Evolutionary conservation across 1,139 yeast genomes (phyloP), one percentile per base, ranked within the genome.

Genomic region (Protomyces inundatus): DNA sequence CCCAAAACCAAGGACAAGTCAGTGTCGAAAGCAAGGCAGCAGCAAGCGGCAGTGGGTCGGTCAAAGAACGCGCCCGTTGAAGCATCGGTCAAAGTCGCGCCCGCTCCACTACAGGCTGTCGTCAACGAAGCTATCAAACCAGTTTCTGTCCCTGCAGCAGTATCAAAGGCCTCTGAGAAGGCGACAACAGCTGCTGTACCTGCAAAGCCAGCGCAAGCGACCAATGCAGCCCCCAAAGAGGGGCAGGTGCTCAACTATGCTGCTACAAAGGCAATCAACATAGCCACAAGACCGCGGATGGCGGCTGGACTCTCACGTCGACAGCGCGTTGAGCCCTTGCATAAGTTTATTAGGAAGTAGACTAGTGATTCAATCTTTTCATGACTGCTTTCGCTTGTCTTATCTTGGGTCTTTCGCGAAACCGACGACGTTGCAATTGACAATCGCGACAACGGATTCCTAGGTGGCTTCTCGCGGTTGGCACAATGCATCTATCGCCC

Each of bases 401-500:
- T 42, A 23, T 23, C 23, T 23, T 23, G 23, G n/a, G 16, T 42
- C 48, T 42, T 16, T 30, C n/a, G 32, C 48, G 12, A 6, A 2
- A n/a, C 9, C 48, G 48, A 12, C 48, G 48, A 42, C 32, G 6
- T 1, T 16, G 48, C 12, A n/a, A 6, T 39, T 14, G 42, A 23
- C 23, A 23, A 23, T 23, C 23, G 23, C 23, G 23, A 23, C 23
- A 23, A 23, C 23, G 2, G 23, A 23, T 23, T n/a, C n/a, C n/a
- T n/a, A n/a, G n/a, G n/a, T n/a, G 2, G 23, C 23, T 23, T 2
- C 2, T 23, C 23, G 2, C 23, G 23, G 23, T 23, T 23, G 14
- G 23, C 7, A 30, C 50, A 6, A 61, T 61, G 64, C 64, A 61
- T n/a, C 61, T 61, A 14, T 34, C 64, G 10, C 66, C 66, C 4